Percentiles rank a stretch among this genome's conserved stretches.
Conservation (phyloP, 495 filamentous ascomycete species). For the Hypoxylon fragiforme region DNA sequence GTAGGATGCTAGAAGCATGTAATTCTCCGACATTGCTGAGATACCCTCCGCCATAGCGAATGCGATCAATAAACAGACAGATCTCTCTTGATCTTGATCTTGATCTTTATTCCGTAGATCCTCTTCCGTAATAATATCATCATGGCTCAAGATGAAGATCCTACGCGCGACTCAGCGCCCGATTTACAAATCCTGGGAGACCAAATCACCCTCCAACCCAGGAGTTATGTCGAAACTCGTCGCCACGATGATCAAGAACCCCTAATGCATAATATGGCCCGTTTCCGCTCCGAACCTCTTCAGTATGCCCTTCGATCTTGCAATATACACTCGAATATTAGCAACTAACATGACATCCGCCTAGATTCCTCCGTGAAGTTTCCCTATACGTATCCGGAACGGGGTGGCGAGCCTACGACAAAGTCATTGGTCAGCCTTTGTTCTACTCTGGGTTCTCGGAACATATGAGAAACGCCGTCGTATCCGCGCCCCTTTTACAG, state of each 20-base stretch:
- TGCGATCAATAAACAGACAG: slow-evolving; percentile 1
- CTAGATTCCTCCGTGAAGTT: slow-evolving; percentile 90
- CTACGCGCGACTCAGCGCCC: slow-evolving; percentile 62
- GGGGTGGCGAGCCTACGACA: slow-evolving; percentile 92
- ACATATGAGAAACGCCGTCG: slow-evolving; percentile 76
- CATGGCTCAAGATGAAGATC: slow-evolving; percentile 43
- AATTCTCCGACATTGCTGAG: slow-evolving; percentile 17
- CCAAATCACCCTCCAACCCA: slow-evolving; percentile 77
- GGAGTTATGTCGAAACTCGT: slow-evolving; percentile 64
- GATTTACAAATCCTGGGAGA: slow-evolving; percentile 82
- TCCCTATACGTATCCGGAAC: slow-evolving; percentile 85
- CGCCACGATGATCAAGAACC: slow-evolving; percentile 65
- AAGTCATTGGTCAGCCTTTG: slow-evolving; percentile 85
- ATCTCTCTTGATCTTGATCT: too few relatives aligned
- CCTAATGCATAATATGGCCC: slow-evolving; percentile 78
- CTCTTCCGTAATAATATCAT: slow-evolving; percentile 14
- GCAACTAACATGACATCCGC: not conserved
- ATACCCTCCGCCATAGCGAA: slow-evolving; percentile 21
- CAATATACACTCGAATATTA: too few relatives aligned
- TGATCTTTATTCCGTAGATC: slow-evolving; percentile 1
- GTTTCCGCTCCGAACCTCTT: slow-evolving; percentile 65
- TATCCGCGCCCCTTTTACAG: slow-evolving; percentile 75
- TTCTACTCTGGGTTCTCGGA: slow-evolving; percentile 93
- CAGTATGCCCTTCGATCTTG: slow-evolving; percentile 46
- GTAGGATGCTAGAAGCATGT: slow-evolving; percentile 22